These are phyloP conservation scores for Agaricales sp. DNA, from an alignment of 1,284 basidiomycete species.

Conservation along the genomic window DNA sequence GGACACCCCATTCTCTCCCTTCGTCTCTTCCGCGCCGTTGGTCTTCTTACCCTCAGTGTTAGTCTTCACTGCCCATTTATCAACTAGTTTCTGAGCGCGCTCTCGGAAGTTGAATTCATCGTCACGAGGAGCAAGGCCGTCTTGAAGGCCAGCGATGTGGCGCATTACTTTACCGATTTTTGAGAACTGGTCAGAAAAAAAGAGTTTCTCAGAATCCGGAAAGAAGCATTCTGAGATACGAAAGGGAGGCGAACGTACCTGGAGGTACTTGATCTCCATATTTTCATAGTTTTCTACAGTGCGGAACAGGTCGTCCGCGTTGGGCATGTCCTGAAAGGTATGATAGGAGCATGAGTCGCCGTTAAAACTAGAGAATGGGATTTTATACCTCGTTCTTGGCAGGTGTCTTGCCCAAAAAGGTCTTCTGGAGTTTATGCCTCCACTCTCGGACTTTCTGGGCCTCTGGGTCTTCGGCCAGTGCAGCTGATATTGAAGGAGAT, in stretches of 20 bases:
- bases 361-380: slow-evolving; percentile 3
- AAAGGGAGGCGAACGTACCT: slow-evolving; percentile 33
- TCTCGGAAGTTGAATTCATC: slow-evolving; percentile 82
- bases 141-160: slow-evolving; percentile 69
- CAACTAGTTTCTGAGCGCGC: slow-evolving; percentile 64
- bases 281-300: slow-evolving; percentile 76
- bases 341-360: neutral
- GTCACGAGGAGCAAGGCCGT: slow-evolving; percentile 69
- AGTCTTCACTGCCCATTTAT: slow-evolving; percentile 64
- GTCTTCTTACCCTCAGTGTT: slow-evolving; percentile 35
- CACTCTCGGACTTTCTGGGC: slow-evolving; percentile 74
- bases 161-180: slow-evolving; percentile 99
- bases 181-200: slow-evolving; percentile 72
- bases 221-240: slow-evolving; percentile 12
- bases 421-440: slow-evolving; percentile 86
- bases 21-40: slow-evolving; percentile 18
- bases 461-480: slow-evolving; percentile 54
- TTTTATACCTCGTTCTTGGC: slow-evolving; percentile 45
- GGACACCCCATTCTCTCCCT: slow-evolving; percentile 13
- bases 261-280: slow-evolving; percentile 80
- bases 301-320: slow-evolving; percentile 69
- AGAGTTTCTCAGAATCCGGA: slow-evolving; percentile 14
- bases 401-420: slow-evolving; percentile 57
- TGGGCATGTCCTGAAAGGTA: slow-evolving; percentile 60
- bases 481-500: too few species aligned